Base-by-base conservation (phyloP, 768 basidiomycete genomes). In the Imleria badia region DNA sequence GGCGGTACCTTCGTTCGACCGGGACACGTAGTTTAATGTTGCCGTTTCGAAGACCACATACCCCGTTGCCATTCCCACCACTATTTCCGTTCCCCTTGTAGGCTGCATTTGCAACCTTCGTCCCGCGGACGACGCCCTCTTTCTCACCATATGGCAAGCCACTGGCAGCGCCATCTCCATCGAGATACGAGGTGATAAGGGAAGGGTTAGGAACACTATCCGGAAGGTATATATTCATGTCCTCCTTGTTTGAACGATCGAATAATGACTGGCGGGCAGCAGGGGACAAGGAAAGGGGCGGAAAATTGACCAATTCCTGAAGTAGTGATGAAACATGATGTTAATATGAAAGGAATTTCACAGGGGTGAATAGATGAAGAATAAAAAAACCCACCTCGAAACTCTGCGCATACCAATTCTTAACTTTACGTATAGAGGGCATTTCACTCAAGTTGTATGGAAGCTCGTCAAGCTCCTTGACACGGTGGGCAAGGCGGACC, bases 131-230 rank as follows among this genome's bases (percentile, higher is more conserved):
- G 9, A 22, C 40, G 8, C 57, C 53, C 6, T 59, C 58, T 30
- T 54, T 60, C 31, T 51, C 56, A 14, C 65, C 69, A 45, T 60
- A 63, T 3, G 35, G 19, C 38, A 45, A 17, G 22, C 47, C 53
- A 14, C 59, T 35, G 26, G 48, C 47, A 42, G 48, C 43, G 5
- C 45, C 53, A 10, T 70, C 69, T 55, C 79, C 74, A 42, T 64
- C 62, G n/a, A 63, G 59, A 43, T 64, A 63, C 12, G 62, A 61
- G 20, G 47, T 50, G 19, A 61, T 19, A 11, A 60, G 59, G 9
- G 59, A 60, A 3, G 59, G 59, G 14, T 60, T 60, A 15, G 59
- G 59, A 12, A 61, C 40, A 8, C 48, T 61, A 15, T 61, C 39
- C 2, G 59, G 60, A 20, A 57, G 48, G 12, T 61, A 60, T 34